A percentile compares a stretch with the other conserved stretches of the same genome.
These are phyloP conservation scores for Phlegmacium glaucopus DNA, from an alignment of 768 basidiomycete genomes.

Conservation along the genomic window DNA sequence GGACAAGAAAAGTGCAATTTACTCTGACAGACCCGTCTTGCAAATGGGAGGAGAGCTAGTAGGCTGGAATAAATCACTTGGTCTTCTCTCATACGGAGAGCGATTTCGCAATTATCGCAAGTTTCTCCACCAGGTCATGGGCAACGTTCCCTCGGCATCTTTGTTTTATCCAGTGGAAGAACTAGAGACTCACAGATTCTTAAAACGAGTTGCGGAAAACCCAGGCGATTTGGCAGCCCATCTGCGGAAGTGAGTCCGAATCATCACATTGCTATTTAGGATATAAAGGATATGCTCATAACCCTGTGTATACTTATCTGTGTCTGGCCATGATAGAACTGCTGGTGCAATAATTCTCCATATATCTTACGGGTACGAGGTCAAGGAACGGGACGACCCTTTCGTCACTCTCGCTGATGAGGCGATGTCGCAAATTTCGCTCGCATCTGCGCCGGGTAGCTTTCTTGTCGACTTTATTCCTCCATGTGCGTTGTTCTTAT, in stretches of 20 bases:
- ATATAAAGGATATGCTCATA: neutral
- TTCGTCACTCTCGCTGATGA: slow-evolving; percentile 38
- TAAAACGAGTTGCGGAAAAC: slow-evolving; percentile 32
- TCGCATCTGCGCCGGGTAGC: slow-evolving; percentile 40
- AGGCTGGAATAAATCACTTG: too few species aligned
- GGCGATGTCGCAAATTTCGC: slow-evolving; percentile 39
- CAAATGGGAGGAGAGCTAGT: too few species aligned
- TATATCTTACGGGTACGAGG: slow-evolving; percentile 41
- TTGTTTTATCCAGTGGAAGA: too few species aligned
- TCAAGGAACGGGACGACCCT: slow-evolving; percentile 32
- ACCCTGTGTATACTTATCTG: neutral
- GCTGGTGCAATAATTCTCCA: slow-evolving; percentile 42
- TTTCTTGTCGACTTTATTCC: slow-evolving; percentile 54
- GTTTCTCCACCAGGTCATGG: too few species aligned
- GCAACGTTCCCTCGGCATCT: too few species aligned
- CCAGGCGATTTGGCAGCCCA: slow-evolving; percentile 31
- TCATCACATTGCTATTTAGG: slow-evolving; percentile 1
- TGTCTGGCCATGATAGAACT: slow-evolving; percentile 33
- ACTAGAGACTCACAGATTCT: too few species aligned
- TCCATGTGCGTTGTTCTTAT: too few species aligned
- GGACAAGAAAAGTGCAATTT: slow-evolving; percentile 47
- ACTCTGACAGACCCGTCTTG: slow-evolving; percentile 51
- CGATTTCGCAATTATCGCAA: too few species aligned
- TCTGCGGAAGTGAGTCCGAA: slow-evolving; percentile 36
- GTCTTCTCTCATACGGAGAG: too few species aligned